Evolutionary conservation across 164 flowering plant genomes (phyloP), one percentile per base, ranked within the genome.

Genomic region (Sedum album): DNA sequence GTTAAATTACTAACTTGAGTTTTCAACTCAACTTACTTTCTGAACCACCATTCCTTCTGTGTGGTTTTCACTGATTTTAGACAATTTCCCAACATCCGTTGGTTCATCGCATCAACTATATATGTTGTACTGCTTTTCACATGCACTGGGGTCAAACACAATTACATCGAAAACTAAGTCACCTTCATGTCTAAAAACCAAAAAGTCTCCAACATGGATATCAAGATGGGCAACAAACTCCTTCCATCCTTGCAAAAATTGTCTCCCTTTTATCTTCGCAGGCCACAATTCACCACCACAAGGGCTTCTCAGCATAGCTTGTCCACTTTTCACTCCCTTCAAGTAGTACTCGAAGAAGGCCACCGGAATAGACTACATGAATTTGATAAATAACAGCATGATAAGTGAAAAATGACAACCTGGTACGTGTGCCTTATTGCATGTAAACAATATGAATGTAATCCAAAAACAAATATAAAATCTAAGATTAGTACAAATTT

Each of bases 181-280:
- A 26, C 73, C 75, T 35, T 55, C 64, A 60, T 69, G 68, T 48
- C 64, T 66, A 25, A 75, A 75, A 60, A 75, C 72, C 66, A 72
- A 35, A 41, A 75, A 46, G 62, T 75, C 74, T 25, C 77, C 74
- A 11, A 44, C 60, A 38, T 23, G 72, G 17, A 75, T 53, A 49
- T 71, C 67, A 71, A 68, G 74, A 35, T 68, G 66, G 17, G 17
- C 14, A 11, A 48, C 65, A 57, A 71, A 75, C 14, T 71, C 62
- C n/a, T 15, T 2, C 77, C 74, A 74, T 9, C 77, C 74, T 25
- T 68, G 64, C 28, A n/a, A 39, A 20, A 75, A 31, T 0, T 66
- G 30, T 6, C 46, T 28, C 6, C 64, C 74, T 6, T 55, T 68
- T 17, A 75, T 30, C 61, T 68, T 72, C 28, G 71, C 70, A 3